Evolutionary conservation across 1,139 yeast genomes (phyloP).

Genomic region (Yamadazyma kanchanaburiensis): DNA sequence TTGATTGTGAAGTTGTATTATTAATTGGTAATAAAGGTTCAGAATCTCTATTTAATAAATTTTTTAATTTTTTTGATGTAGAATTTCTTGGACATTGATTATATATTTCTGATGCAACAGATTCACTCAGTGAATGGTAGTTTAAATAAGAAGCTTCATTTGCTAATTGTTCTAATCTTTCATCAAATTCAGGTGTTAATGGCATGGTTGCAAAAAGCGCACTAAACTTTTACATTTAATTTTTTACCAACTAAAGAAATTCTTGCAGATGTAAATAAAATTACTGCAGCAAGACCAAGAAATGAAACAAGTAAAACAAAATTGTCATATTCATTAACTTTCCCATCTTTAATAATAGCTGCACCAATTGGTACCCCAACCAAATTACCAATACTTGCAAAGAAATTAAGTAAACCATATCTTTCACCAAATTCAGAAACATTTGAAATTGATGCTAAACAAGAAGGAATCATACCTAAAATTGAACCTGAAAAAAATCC

Average conservation of each 20-base stretch:
- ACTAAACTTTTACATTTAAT: conserved; percentile 17
- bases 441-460: conserved; percentile 31
- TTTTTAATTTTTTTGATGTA: background rate
- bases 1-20: background rate
- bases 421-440: conserved; percentile 31
- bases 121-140: conserved; percentile 10
- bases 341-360: conserved; percentile 39
- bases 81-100: background rate
- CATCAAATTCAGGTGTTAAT: too few species aligned
- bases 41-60: conserved; percentile 3
- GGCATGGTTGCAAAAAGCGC: too few species aligned
- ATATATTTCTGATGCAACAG: conserved; percentile 4
- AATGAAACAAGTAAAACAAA: conserved; percentile 22
- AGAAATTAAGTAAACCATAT: conserved; percentile 31
- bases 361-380: conserved; percentile 50
- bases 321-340: conserved; percentile 17
- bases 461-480: conserved; percentile 31
- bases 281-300: conserved; percentile 16
- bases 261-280: conserved; percentile 19
- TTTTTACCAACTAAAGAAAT: conserved; percentile 17
- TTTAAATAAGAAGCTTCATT: conserved; percentile 13
- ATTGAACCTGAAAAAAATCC: conserved; percentile 45
- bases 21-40: conserved; percentile 13
- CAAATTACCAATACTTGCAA: conserved; percentile 33
- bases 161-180: conserved; percentile 13